A percentile compares a stretch with the other conserved stretches of the same genome.
Conservation (phyloP, 83 land plant genomes). For the Diphasiastrum complanatum region DNA sequence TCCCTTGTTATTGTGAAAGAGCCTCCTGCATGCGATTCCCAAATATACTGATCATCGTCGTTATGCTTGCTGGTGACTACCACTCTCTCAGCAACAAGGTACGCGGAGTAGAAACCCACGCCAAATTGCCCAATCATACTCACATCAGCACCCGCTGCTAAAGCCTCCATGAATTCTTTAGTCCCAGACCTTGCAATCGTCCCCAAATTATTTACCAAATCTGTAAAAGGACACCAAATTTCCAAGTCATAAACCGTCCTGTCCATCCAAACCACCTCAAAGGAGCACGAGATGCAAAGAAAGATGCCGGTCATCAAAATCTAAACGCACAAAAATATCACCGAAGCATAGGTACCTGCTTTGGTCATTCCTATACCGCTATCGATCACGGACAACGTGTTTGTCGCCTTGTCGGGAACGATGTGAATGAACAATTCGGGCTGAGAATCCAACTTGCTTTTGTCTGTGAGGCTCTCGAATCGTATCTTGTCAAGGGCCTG, state of each 20-base stretch:
- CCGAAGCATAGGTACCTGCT: slow-evolving; percentile 25
- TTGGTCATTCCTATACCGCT: slow-evolving; percentile 64
- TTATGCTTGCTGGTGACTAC: slow-evolving; percentile 46
- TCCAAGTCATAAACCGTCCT: background rate
- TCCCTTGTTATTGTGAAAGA: slow-evolving; percentile 54
- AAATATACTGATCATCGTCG: slow-evolving; percentile 56
- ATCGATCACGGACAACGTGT: slow-evolving; percentile 44
- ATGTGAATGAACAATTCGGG: slow-evolving; percentile 56
- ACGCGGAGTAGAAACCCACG: slow-evolving; percentile 56
- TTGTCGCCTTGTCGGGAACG: slow-evolving; percentile 49
- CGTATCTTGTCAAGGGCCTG: slow-evolving; percentile 60
- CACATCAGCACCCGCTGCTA: slow-evolving; percentile 58
- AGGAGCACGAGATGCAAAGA: background rate
- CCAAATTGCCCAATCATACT: slow-evolving; percentile 64
- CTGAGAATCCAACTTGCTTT: slow-evolving; percentile 46
- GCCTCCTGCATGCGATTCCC: slow-evolving; percentile 65
- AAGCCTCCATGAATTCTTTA: slow-evolving; percentile 57
- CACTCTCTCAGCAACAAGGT: slow-evolving; percentile 52
- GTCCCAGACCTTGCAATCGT: slow-evolving; percentile 64
- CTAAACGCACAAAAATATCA: background rate
- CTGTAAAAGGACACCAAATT: slow-evolving; percentile 11
- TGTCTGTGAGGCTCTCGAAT: slow-evolving; percentile 50
- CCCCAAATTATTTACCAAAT: slow-evolving; percentile 55
- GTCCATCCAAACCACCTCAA: too few relatives aligned
- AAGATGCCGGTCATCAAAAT: background rate